Percentiles rank a stretch among this genome's conserved stretches.
phyloP scores from a whole-genome alignment of 306 rosid species.

The apple (Malus domestica) region ASM211411v1 NC_041803.1:2664001-2664500 shows the following conservation, averaged over 20 bases:
- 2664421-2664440: background rate
- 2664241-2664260: slow-evolving; percentile 89
- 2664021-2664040: background rate
- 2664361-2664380: slow-evolving; percentile 88
- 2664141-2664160: slow-evolving; percentile 98
- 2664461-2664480: background rate
- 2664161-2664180: slow-evolving; percentile 90
- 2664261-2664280: slow-evolving; percentile 96
- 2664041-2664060: background rate
- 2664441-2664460: background rate
- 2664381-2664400: slow-evolving; percentile 84
- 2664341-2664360: slow-evolving; percentile 87
- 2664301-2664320: slow-evolving; percentile 97
- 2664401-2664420: background rate
- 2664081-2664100: slow-evolving; percentile 98
- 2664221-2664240: slow-evolving; percentile 91
- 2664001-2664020: background rate
- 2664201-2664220: slow-evolving; percentile 97
- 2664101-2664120: slow-evolving; percentile 96
- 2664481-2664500: background rate
- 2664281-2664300: slow-evolving; percentile 90
- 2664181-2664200: slow-evolving; percentile 88
- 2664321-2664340: slow-evolving; percentile 96
- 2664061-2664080: slow-evolving; percentile 20
- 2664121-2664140: slow-evolving; percentile 97